Evolutionary conservation across 1,284 basidiomycete genomes (phyloP).

Genomic region (Ceratobasidium papillatum): DNA sequence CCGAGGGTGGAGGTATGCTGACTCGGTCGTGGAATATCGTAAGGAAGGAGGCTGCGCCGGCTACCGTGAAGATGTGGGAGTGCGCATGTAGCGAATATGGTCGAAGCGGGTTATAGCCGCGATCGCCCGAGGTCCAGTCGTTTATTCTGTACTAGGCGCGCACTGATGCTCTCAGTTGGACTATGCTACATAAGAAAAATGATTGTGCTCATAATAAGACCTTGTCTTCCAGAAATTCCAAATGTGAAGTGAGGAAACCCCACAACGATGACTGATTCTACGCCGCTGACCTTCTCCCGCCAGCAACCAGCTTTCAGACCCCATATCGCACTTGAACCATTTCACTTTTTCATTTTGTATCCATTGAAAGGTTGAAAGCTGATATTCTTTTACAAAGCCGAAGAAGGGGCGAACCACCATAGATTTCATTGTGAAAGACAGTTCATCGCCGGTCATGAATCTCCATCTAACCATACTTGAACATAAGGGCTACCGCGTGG

Average conservation of each 20-base stretch:
- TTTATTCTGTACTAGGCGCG: background rate
- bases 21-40: background rate
- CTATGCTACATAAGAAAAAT: too few species aligned
- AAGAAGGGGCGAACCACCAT: background rate
- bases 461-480: background rate
- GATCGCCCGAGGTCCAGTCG: background rate
- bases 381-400: background rate
- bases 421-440: too few species aligned
- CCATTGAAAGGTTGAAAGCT: too few species aligned
- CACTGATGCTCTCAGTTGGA: too few species aligned
- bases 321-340: too few species aligned
- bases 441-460: background rate
- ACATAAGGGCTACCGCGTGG: background rate
- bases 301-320: too few species aligned
- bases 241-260: too few species aligned
- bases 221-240: too few species aligned
- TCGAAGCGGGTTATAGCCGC: background rate
- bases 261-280: too few species aligned
- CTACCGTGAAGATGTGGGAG: background rate
- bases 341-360: too few species aligned
- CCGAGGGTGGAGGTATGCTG: background rate
- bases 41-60: background rate
- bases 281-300: too few species aligned
- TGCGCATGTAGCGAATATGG: background rate
- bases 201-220: too few species aligned